Evolutionary conservation across 1,284 basidiomycete genomes (phyloP), one percentile per base, ranked within the genome.

Genomic region (Trametes sp.): DNA sequence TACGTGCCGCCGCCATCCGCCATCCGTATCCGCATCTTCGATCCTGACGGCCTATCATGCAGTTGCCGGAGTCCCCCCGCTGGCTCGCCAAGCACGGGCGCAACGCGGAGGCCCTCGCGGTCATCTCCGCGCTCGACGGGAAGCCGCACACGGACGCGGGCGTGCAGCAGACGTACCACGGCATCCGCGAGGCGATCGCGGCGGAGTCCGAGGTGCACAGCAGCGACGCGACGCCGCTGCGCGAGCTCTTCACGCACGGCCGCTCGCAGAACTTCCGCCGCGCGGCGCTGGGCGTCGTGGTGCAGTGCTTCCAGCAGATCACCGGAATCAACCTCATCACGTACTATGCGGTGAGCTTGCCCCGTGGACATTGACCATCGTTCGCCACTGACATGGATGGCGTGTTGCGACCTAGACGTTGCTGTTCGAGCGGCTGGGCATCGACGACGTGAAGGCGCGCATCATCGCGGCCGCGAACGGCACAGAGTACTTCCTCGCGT

Each of bases 281-380:
- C 42, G 81, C 84, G 13, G 74, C 79, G 54, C 75, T 91, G 23
- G 89, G 83, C 6, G 76, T 90, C 57, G 78, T 85, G 54, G 82
- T 84, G 51, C 89, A 91, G 68, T 87, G 86, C 69, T 89, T 91
- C 77, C 88, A 92, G 73, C 90, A 92, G 72, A 85, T 89, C 29
- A 84, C 84, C 16, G 84, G 82, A 33, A 84, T 84, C 70, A 92
- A 92, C 66, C 65, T 90, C 13, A 87, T 91, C 67, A 89, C 87
- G 11, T 68, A 68, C 42, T 68, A 68, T 44, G 64, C 66, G 19
- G 66, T 68, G 36, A 29, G 66, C 7, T 13, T 11, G 24, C 33
- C 44, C 33, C 33, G 31, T 21, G 0, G n/a, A 44, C 31, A 9
- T 48, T 33, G 16, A 21, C 8, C 21, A 41, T 36, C 58, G 4